Evolutionary conservation across 2,329 filamentous ascomycete genomes (phyloP), one percentile per base, ranked within the genome.

Genomic region (Colletotrichum salicis): DNA sequence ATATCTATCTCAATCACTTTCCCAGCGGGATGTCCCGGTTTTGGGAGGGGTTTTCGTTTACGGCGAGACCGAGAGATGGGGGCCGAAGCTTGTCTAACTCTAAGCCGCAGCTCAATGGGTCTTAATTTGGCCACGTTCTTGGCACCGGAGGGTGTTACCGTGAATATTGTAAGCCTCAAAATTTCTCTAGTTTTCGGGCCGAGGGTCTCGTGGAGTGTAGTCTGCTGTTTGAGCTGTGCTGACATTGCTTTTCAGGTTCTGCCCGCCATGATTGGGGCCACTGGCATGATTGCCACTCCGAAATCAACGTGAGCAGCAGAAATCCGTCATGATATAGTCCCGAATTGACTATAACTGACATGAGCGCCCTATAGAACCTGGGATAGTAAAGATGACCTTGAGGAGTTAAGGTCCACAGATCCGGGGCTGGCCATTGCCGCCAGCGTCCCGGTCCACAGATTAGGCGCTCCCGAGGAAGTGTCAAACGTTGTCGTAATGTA

Each of bases 211-310:
- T 22, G 22, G 48, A n/a, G 12, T 41, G 5, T 45, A 6, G 4
- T 15, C 6, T 35, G 22, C 31, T 27, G n/a, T n/a, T n/a, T 13
- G 15, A 24, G 37, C 37, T 41, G 15, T 41, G 37, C 37, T 41
- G 37, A 8, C 48, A n/a, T 41, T 57, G n/a, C 4, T n/a, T 48
- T 19, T n/a, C 70, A 81, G 79, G 77, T 82, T 2, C 71, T 78
- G 3, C 80, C 80, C 1, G 80, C 80, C n/a, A 80, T 82, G 79
- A 82, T 82, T 52, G 80, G 79, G 0, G 75, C 76, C 2, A 82
- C 80, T 10, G 80, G 78, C 48, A 81, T 82, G 80, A 82, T 82
- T 45, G 78, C 80, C 1, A 75, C 76, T 0, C 79, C 80, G 1
- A 78, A 77, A 31, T 75, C 76, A 48, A 75, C 70, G 80, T 81